Percentiles rank a stretch among this genome's conserved stretches.
phyloP scores from a whole-genome alignment of 257 asterid genomes.

The Fraxinus americana region DNA sequence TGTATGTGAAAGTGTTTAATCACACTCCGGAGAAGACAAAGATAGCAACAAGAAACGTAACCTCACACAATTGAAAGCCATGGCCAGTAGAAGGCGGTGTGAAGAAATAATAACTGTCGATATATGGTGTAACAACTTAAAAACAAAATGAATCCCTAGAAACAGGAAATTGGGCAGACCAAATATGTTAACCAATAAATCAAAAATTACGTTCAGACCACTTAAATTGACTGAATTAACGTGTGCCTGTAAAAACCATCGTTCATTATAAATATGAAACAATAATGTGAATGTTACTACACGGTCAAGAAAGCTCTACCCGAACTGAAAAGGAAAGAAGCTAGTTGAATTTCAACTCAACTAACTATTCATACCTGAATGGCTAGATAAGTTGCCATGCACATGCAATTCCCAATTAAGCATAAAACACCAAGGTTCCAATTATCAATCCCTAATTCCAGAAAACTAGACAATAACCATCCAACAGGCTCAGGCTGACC shows the following conservation, averaged over 20 bases:
- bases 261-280: too few relatives aligned
- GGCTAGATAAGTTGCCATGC: slow-evolving; percentile 88
- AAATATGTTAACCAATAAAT: slow-evolving; percentile 4
- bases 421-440: slow-evolving; percentile 95
- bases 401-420: slow-evolving; percentile 91
- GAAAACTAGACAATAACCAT: slow-evolving; percentile 64
- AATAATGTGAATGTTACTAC: neutral
- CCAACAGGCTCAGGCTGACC: slow-evolving; percentile 92
- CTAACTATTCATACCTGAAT: slow-evolving; percentile 63
- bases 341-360: neutral
- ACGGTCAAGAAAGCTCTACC: neutral
- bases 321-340: neutral
- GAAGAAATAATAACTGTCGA: neutral
- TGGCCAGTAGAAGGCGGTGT: neutral
- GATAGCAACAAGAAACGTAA: slow-evolving; percentile 22
- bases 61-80: slow-evolving; percentile 8
- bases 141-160: neutral
- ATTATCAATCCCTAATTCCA: slow-evolving; percentile 71
- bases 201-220: neutral
- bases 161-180: neutral
- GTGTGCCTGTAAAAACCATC: too few relatives aligned
- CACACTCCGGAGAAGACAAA: neutral
- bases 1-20: neutral
- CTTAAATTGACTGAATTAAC: too few relatives aligned
- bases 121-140: neutral